These are phyloP conservation scores for Picochlorum sp. DNA, from an alignment of 139 green algal genomes.

Conservation along the genomic window DNA sequence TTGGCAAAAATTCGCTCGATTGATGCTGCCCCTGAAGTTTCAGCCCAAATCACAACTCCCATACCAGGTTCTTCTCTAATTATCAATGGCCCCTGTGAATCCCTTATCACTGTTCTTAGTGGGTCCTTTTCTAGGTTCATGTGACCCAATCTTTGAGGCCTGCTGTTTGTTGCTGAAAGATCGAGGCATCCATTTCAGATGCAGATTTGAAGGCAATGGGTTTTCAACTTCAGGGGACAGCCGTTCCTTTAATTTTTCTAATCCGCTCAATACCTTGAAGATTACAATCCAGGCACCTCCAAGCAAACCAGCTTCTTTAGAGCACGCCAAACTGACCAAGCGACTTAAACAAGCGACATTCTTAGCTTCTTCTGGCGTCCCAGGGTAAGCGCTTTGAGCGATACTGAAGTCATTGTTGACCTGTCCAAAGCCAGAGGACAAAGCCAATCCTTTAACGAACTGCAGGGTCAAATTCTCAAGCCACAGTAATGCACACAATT, in stretches of 20 bases:
- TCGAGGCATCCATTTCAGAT: background rate
- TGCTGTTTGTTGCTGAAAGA: too few species aligned
- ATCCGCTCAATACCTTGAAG: constrained; percentile 54
- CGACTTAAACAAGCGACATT: constrained; percentile 60
- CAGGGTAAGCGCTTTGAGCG: background rate
- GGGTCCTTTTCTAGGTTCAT: background rate
- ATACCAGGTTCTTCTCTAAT: constrained; percentile 30
- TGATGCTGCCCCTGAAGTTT: constrained; percentile 19
- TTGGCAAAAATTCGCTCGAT: constrained; percentile 48
- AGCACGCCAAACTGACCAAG: constrained; percentile 45
- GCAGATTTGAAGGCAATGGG: background rate
- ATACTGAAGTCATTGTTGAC: background rate
- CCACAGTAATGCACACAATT: constrained; percentile 49
- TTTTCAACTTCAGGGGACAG: constrained; percentile 1
- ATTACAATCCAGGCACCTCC: constrained; percentile 66
- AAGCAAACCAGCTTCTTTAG: constrained; percentile 52
- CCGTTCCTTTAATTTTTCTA: constrained; percentile 46
- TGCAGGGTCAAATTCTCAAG: constrained; percentile 51
- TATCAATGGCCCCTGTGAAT: constrained; percentile 1
- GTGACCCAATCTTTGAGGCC: too few species aligned
- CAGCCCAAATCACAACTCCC: constrained; percentile 50
- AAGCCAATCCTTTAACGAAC: constrained; percentile 39
- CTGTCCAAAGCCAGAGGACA: constrained; percentile 9
- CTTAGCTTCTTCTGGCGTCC: constrained; percentile 6
- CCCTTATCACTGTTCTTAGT: background rate